Percentiles rank a stretch among this genome's conserved stretches.
These are phyloP conservation scores for Phytophthora fragariaefolia DNA, from an alignment of 352 stramenopile species.

Conservation along the genomic window DNA sequence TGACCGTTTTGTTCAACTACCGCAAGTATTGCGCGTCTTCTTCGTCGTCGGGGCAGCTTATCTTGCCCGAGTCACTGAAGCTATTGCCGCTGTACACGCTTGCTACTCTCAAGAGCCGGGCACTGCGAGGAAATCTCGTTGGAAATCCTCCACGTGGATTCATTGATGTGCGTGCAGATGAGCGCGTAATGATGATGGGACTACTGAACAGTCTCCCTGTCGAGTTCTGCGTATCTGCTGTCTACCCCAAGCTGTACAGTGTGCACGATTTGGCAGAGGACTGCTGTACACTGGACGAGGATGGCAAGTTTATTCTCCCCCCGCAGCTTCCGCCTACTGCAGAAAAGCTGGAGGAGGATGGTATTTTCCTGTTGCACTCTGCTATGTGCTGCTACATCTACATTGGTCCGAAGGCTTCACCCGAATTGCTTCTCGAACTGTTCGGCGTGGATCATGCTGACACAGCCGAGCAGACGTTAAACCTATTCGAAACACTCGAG, in stretches of 20 bases:
- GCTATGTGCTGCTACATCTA: slow-evolving; percentile 91
- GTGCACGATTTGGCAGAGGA: slow-evolving; percentile 87
- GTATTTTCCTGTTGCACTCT: slow-evolving; percentile 89
- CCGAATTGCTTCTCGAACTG: slow-evolving; percentile 81
- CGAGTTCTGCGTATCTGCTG: slow-evolving; percentile 83
- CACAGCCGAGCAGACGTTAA: slow-evolving; percentile 71
- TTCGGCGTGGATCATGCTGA: slow-evolving; percentile 86
- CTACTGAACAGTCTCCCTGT: slow-evolving; percentile 81
- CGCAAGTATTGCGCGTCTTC: slow-evolving; percentile 92
- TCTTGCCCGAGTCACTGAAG: slow-evolving; percentile 92
- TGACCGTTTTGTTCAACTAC: slow-evolving; percentile 92
- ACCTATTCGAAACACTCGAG: slow-evolving; percentile 74
- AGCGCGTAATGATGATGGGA: slow-evolving; percentile 89
- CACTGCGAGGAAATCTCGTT: slow-evolving; percentile 84
- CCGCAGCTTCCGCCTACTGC: slow-evolving; percentile 79
- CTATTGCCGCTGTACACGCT: slow-evolving; percentile 91
- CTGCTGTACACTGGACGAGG: slow-evolving; percentile 80
- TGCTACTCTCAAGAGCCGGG: slow-evolving; percentile 86
- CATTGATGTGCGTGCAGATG: slow-evolving; percentile 87
- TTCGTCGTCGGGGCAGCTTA: slow-evolving; percentile 91
- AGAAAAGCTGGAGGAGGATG: slow-evolving; percentile 87
- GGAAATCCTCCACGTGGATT: slow-evolving; percentile 81
- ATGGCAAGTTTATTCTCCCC: slow-evolving; percentile 82
- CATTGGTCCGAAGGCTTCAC: slow-evolving; percentile 73
- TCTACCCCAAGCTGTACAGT: slow-evolving; percentile 91